Conservation (phyloP, 768 basidiomycete genomes). For the Dictyophora rubrovolvata region DNA sequence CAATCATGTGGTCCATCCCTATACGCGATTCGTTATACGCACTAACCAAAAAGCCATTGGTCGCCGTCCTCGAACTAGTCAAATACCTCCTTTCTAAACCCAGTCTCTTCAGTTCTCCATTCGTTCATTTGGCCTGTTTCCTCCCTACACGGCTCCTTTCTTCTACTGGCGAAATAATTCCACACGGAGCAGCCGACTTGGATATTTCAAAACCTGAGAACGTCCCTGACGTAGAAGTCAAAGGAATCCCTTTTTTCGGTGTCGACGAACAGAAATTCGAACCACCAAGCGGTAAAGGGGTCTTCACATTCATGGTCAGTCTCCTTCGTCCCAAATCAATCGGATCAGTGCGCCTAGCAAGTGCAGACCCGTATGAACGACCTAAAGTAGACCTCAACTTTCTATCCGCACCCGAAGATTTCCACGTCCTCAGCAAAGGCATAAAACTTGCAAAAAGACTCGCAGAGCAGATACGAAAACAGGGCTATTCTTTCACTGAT, state of each 20-base stretch:
- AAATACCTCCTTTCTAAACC: constrained; percentile 24
- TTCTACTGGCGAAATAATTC: too few relatives aligned
- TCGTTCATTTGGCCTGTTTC: constrained; percentile 24
- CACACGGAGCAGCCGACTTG: too few relatives aligned
- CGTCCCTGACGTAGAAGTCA: constrained; percentile 32
- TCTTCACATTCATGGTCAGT: constrained; percentile 10
- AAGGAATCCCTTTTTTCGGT: constrained; percentile 14
- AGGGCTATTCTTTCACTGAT: constrained; percentile 17
- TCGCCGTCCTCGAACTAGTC: constrained; percentile 21
- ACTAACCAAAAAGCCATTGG: constrained; percentile 19
- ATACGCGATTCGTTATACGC: constrained; percentile 23
- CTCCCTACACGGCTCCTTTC: constrained; percentile 4
- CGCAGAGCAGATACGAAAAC: constrained; percentile 14
- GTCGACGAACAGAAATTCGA: background rate
- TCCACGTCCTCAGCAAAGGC: background rate
- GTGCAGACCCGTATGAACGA: constrained; percentile 20
- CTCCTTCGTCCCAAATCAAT: constrained; percentile 17
- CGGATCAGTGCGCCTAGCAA: constrained; percentile 20
- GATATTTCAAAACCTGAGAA: constrained; percentile 14
- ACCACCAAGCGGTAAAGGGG: background rate
- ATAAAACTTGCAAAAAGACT: constrained; percentile 13
- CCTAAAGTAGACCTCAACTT: constrained; percentile 23
- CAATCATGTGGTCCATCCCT: constrained; percentile 24
- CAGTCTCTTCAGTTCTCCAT: constrained; percentile 23
- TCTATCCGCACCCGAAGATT: background rate